Evolutionary conservation across 768 basidiomycete genomes (phyloP).

Genomic region (Trichaptum fuscoviolaceum): DNA sequence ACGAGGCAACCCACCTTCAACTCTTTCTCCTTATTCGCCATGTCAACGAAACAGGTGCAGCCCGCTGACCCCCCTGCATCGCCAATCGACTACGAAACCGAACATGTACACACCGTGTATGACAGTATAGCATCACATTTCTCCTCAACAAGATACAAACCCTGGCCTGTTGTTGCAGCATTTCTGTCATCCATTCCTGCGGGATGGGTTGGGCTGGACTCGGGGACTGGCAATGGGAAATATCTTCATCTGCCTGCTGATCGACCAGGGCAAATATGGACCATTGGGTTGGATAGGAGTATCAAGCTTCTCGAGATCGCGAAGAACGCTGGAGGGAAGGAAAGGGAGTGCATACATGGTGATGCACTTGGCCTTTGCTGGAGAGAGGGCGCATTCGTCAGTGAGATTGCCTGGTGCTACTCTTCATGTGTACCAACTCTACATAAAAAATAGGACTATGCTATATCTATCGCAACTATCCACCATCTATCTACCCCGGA

Average conservation of each 20-base stretch:
- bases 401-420: constrained; percentile 24
- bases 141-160: constrained; percentile 87
- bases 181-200: constrained; percentile 69
- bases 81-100: constrained; percentile 57
- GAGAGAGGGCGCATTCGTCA: constrained; percentile 77
- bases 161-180: constrained; percentile 80
- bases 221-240: constrained; percentile 97
- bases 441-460: constrained; percentile 68
- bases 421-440: neutral
- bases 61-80: constrained; percentile 40
- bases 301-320: constrained; percentile 75
- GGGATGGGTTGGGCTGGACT: constrained; percentile 87
- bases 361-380: constrained; percentile 72
- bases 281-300: constrained; percentile 83
- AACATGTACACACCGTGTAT: constrained; percentile 79
- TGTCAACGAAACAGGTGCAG: constrained; percentile 24
- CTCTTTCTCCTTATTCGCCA: constrained; percentile 8
- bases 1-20: constrained; percentile 15
- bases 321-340: constrained; percentile 46
- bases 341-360: constrained; percentile 73
- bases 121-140: constrained; percentile 85
- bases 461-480: constrained; percentile 95
- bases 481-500: constrained; percentile 86
- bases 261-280: constrained; percentile 56
- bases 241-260: constrained; percentile 77